Evolutionary conservation across 306 rosid genomes (phyloP).

Genomic region (Bauhinia variegata): DNA sequence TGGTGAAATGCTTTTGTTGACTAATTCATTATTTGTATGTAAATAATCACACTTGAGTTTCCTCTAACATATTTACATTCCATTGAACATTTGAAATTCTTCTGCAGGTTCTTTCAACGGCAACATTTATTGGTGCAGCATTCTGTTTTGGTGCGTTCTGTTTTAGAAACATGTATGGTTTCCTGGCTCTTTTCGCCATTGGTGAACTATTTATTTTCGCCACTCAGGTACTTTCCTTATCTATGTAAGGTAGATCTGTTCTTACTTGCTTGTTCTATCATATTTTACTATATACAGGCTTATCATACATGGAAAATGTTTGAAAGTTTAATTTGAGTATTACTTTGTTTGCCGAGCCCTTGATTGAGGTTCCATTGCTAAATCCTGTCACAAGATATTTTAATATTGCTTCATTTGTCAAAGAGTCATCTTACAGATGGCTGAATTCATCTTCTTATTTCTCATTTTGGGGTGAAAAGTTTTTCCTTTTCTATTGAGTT

Average conservation of each 20-base stretch:
- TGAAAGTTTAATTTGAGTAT: conserved; percentile 1
- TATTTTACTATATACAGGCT: conserved; percentile 20
- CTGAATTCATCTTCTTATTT: too few relatives aligned
- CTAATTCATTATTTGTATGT: background rate
- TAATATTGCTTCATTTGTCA: too few relatives aligned
- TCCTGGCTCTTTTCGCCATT: conserved; percentile 64
- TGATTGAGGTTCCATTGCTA: background rate
- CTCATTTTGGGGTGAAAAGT: too few relatives aligned
- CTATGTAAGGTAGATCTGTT: background rate
- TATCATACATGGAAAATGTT: conserved; percentile 1
- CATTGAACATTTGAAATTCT: conserved; percentile 23
- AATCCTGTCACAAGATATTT: background rate
- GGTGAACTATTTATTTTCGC: conserved; percentile 86
- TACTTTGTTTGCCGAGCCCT: background rate
- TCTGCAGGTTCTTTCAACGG: conserved; percentile 72
- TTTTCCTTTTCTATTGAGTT: too few relatives aligned
- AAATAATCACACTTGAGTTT: conserved; percentile 3
- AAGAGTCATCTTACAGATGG: too few relatives aligned
- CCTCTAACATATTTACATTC: conserved; percentile 6
- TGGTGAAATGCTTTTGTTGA: background rate
- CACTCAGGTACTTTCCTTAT: conserved; percentile 63
- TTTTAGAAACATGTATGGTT: conserved; percentile 72
- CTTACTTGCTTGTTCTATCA: conserved; percentile 20
- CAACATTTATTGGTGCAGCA: conserved; percentile 70
- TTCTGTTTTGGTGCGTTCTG: conserved; percentile 74